A percentile compares a stretch with the other conserved stretches of the same genome.
Conservation (phyloP, 176 grass and related monocot genomes). For the Themeda triandra region DNA sequence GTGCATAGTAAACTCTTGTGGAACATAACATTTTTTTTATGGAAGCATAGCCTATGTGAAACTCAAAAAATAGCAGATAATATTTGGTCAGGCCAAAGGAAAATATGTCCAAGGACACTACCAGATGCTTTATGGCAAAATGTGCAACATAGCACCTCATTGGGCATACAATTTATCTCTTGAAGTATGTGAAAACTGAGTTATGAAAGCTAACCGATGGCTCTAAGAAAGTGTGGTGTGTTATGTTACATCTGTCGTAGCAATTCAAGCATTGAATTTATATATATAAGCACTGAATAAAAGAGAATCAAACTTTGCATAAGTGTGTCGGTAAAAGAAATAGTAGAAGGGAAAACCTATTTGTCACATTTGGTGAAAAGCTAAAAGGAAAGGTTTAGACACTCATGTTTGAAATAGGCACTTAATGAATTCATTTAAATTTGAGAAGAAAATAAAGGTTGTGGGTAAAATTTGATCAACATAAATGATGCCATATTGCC, state of each 20-base stretch:
- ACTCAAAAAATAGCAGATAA: neutral
- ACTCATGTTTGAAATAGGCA: neutral
- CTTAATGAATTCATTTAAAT: neutral
- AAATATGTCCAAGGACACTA: neutral
- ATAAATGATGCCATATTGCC: constrained; percentile 4
- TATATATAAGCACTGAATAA: neutral
- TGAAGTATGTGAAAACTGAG: neutral
- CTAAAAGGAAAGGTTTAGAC: neutral
- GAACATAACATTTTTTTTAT: neutral
- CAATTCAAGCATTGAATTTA: constrained; percentile 2
- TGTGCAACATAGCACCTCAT: neutral
- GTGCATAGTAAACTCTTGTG: neutral
- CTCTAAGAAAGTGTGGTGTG: neutral
- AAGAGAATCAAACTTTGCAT: neutral
- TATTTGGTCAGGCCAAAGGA: neutral
- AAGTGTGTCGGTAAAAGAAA: neutral
- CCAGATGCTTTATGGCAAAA: neutral
- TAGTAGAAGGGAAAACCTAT: neutral
- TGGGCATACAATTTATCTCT: neutral
- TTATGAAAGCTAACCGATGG: neutral
- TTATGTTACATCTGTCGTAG: neutral
- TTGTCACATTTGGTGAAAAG: constrained; percentile 4
- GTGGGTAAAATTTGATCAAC: neutral
- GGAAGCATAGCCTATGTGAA: neutral
- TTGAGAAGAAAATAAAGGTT: neutral